Percentiles rank a stretch among this genome's conserved stretches.
These are phyloP conservation scores for Pyrus betulifolia DNA, from an alignment of 306 rosid species.

Conservation along the genomic window DNA sequence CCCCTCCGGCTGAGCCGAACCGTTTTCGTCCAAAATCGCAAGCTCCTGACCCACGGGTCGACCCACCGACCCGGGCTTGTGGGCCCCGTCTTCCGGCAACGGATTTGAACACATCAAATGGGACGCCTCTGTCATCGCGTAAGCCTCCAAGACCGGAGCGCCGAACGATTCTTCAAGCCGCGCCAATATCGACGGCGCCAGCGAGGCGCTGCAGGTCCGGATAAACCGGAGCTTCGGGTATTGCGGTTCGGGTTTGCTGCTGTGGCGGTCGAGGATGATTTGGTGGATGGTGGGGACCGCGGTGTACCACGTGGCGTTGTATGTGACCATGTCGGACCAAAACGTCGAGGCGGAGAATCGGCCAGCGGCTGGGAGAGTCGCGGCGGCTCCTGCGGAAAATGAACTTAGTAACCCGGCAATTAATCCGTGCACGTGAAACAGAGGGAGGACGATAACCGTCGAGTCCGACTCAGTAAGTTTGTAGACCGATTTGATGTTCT, in stretches of 20 bases:
- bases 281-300: conserved; percentile 97
- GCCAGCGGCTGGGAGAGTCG: conserved; percentile 58
- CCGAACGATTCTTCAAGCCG: conserved; percentile 61
- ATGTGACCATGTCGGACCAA: conserved; percentile 66
- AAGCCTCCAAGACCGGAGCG: conserved; percentile 87
- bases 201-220: conserved; percentile 81
- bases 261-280: conserved; percentile 79
- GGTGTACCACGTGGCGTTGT: conserved; percentile 82
- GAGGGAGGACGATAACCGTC: conserved; percentile 69
- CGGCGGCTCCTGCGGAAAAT: conserved; percentile 51
- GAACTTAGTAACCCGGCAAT: conserved; percentile 64
- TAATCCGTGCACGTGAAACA: conserved; percentile 83
- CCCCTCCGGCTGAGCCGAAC: conserved; percentile 24
- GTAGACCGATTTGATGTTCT: conserved; percentile 68
- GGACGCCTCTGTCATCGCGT: conserved; percentile 93
- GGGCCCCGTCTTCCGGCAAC: conserved; percentile 62
- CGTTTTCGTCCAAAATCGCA: conserved; percentile 52
- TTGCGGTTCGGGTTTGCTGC: conserved; percentile 39
- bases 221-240: conserved; percentile 83
- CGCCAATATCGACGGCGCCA: conserved; percentile 61
- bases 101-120: conserved; percentile 83
- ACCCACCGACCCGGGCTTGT: conserved; percentile 88
- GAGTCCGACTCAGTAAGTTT: conserved; percentile 66
- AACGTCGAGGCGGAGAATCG: conserved; percentile 82
- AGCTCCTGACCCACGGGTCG: conserved; percentile 72